Percentiles rank a stretch among this genome's conserved stretches.
Conservation (phyloP, 768 basidiomycete species). For the Kwoniella shandongensis region DNA sequence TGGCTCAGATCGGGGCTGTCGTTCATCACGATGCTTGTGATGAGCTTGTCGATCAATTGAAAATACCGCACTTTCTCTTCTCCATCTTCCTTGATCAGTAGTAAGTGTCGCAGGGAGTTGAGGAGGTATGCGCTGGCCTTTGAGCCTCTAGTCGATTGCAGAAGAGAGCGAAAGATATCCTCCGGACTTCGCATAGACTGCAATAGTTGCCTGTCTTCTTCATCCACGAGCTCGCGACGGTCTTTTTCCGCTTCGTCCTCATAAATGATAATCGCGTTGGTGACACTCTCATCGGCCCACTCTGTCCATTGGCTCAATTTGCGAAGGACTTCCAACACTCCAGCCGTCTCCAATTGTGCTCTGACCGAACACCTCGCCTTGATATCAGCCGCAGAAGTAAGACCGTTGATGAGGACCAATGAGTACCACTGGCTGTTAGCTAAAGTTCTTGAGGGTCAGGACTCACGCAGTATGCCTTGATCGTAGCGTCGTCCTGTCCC, state of each 20-base stretch:
- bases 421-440: conserved; percentile 23
- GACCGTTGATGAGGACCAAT: conserved; percentile 29
- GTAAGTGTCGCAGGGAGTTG: conserved; percentile 89
- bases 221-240: conserved; percentile 68
- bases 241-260: conserved; percentile 69
- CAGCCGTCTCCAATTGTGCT: conserved; percentile 83
- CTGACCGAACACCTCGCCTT: conserved; percentile 67
- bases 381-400: conserved; percentile 32
- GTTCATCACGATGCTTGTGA: conserved; percentile 88
- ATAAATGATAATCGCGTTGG: conserved; percentile 66
- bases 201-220: conserved; percentile 72
- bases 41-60: conserved; percentile 82
- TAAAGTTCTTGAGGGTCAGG: neutral
- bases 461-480: conserved; percentile 58
- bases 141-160: conserved; percentile 71
- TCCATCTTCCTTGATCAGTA: conserved; percentile 86
- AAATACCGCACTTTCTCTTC: conserved; percentile 81
- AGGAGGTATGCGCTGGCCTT: conserved; percentile 81
- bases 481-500: conserved; percentile 47
- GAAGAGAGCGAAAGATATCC: conserved; percentile 82
- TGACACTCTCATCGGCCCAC: conserved; percentile 65
- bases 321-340: conserved; percentile 69
- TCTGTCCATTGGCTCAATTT: conserved; percentile 68
- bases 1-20: conserved; percentile 67
- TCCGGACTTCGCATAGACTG: conserved; percentile 74